A percentile compares a stretch with the other conserved stretches of the same genome.
These are phyloP conservation scores for Penicillium pancosmium DNA, from an alignment of 495 filamentous ascomycete genomes.

Conservation along the genomic window DNA sequence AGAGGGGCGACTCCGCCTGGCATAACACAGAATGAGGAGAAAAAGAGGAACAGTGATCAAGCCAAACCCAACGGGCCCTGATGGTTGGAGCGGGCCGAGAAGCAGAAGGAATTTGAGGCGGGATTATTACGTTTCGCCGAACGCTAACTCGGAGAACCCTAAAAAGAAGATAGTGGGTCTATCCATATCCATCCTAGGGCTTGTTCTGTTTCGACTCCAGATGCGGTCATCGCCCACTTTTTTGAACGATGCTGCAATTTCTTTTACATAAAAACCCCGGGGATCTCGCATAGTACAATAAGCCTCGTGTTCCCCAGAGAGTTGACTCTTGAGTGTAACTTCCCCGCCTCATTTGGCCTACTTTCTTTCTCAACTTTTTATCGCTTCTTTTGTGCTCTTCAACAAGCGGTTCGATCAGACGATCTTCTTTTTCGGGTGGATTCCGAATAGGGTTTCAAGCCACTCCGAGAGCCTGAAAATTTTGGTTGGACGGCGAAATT, in stretches of 20 bases:
- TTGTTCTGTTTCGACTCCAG: constrained; percentile 5
- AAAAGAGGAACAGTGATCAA: neutral
- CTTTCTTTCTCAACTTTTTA: neutral
- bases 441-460: constrained; percentile 4
- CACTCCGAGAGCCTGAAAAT: neutral
- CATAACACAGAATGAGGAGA: neutral
- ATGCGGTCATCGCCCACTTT: constrained; percentile 18
- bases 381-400: neutral
- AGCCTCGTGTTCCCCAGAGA: constrained; percentile 4
- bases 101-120: neutral
- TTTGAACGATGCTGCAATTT: constrained; percentile 9
- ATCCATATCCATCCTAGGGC: constrained; percentile 6
- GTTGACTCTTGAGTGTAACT: neutral
- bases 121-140: constrained; percentile 18
- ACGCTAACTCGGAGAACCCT: constrained; percentile 1
- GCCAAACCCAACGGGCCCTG: neutral
- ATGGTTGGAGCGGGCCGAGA: constrained; percentile 1
- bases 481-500: constrained; percentile 4
- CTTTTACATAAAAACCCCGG: constrained; percentile 15
- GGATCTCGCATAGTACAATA: constrained; percentile 4
- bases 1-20: neutral
- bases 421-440: constrained; percentile 2
- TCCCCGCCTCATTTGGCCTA: neutral
- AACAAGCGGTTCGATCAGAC: constrained; percentile 6
- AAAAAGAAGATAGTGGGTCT: constrained; percentile 10